A percentile compares a stretch with the other conserved stretches of the same genome.
Evolutionary conservation across 2,329 filamentous ascomycete species (phyloP).

Genomic region (Nemania diffusa): DNA sequence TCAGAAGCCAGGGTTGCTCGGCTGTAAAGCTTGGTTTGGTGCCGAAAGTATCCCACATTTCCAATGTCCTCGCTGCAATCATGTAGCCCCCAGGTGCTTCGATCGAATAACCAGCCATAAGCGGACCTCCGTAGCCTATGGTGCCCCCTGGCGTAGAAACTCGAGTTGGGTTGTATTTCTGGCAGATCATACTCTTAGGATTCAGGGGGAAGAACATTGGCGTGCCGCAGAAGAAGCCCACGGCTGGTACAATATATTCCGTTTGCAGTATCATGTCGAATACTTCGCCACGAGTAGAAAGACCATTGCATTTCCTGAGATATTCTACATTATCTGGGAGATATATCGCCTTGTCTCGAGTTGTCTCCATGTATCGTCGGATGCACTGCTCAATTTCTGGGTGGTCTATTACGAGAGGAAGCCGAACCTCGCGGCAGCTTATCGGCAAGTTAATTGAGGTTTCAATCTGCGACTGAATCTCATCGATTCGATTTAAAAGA

Average conservation of each 20-base stretch:
- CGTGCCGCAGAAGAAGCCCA: conserved; percentile 53
- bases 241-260: conserved; percentile 48
- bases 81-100: conserved; percentile 55
- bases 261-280: conserved; percentile 50
- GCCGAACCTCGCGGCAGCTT: conserved; percentile 47
- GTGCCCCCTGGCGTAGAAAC: conserved; percentile 51
- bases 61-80: conserved; percentile 49
- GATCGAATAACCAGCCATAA: conserved; percentile 52
- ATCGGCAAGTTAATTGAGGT: conserved; percentile 29
- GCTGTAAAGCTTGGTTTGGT: conserved; percentile 47
- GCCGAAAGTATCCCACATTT: conserved; percentile 51
- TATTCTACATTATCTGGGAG: conserved; percentile 71
- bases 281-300: conserved; percentile 46
- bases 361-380: conserved; percentile 69
- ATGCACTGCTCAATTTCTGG: conserved; percentile 60
- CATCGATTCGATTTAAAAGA: conserved; percentile 1
- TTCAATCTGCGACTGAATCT: background rate
- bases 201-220: conserved; percentile 49
- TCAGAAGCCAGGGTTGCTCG: conserved; percentile 51
- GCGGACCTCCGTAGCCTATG: conserved; percentile 51
- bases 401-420: conserved; percentile 55
- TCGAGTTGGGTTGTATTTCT: conserved; percentile 51
- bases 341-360: conserved; percentile 69
- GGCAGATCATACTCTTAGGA: conserved; percentile 42
- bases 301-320: conserved; percentile 52